phyloP scores from a whole-genome alignment of 129 eudicot species.

The Rutidosis leptorrhynchoides region DNA sequence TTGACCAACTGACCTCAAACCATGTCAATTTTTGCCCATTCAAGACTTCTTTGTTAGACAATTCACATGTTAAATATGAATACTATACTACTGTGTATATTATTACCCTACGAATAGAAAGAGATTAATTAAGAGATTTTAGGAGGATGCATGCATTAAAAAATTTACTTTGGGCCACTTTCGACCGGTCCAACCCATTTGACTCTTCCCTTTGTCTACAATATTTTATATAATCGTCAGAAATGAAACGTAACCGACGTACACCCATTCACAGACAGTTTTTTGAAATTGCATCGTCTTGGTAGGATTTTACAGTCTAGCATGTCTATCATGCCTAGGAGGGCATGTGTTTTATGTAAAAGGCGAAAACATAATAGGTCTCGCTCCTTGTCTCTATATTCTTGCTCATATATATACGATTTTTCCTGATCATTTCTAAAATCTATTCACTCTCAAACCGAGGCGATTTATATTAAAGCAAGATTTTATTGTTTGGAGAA shows the following conservation, averaged over 20 bases:
- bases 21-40: background rate
- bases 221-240: background rate
- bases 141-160: background rate
- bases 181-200: background rate
- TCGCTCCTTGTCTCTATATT: background rate
- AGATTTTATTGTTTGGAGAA: background rate
- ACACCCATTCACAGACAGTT: background rate
- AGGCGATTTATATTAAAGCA: conserved; percentile 1
- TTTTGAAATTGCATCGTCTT: background rate
- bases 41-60: background rate
- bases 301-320: conserved; percentile 10
- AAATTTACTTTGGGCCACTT: background rate
- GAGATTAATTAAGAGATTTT: background rate
- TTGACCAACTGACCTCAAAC: background rate
- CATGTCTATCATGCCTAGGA: background rate
- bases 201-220: background rate
- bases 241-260: background rate
- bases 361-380: background rate
- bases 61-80: background rate
- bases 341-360: background rate
- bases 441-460: background rate
- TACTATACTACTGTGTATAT: no score
- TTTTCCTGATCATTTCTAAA: background rate
- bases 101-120: background rate
- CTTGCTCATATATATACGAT: background rate